Conservation (phyloP, 257 asterid genomes). For the Fraxinus excelsior region DNA sequence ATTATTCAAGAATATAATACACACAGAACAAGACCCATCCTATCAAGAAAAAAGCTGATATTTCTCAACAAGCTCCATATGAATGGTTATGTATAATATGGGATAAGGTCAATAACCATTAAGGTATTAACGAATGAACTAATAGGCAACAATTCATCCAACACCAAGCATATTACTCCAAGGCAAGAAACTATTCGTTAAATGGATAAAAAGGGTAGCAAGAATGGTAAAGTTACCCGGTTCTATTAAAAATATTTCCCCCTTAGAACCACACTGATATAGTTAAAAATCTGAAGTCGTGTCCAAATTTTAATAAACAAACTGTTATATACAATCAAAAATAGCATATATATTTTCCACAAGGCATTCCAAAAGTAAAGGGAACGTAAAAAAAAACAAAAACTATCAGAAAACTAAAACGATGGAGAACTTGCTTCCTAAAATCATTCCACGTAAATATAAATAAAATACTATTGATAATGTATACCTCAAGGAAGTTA, state of each 20-base stretch:
- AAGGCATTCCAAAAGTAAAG: background rate
- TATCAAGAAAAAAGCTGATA: slow-evolving; percentile 6
- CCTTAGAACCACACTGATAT: background rate
- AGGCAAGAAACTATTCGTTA: background rate
- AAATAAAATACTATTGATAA: background rate
- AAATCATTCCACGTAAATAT: slow-evolving; percentile 7
- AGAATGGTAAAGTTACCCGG: slow-evolving; percentile 4
- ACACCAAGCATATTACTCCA: background rate
- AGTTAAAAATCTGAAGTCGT: no score
- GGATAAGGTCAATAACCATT: background rate
- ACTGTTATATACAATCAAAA: no score
- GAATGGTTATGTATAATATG: background rate
- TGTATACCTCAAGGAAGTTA: slow-evolving; percentile 58
- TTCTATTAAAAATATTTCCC: background rate
- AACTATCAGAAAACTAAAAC: background rate
- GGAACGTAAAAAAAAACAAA: background rate
- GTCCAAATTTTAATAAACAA: no score
- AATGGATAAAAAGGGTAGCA: background rate
- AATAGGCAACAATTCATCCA: background rate
- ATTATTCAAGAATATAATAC: background rate
- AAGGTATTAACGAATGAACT: background rate
- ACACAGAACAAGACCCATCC: background rate
- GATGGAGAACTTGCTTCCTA: slow-evolving; percentile 2
- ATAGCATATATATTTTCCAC: background rate
- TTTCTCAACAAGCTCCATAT: slow-evolving; percentile 12